Percentiles rank a stretch among this genome's conserved stretches.
These are phyloP conservation scores for Globisporangium megalacanthum DNA, from an alignment of 352 stramenopile genomes.

Conservation along the genomic window DNA sequence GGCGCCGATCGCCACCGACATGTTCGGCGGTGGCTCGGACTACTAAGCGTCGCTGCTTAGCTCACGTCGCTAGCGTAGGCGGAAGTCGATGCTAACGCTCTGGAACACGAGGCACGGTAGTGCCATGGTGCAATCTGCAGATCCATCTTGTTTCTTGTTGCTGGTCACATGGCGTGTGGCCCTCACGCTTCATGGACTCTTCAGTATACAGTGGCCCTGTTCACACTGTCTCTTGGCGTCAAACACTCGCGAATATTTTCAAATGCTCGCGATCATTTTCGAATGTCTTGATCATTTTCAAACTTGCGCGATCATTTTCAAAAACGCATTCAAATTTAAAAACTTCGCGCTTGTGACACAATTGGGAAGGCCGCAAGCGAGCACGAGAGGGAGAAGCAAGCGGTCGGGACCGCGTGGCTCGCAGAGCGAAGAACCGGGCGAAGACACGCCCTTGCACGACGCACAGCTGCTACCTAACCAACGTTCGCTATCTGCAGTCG, in stretches of 20 bases:
- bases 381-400: background rate
- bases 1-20: constrained; percentile 82
- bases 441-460: background rate
- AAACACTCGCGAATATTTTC: no score
- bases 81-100: constrained; percentile 9
- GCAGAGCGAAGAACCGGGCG: background rate
- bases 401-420: background rate
- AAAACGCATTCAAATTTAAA: constrained; percentile 5
- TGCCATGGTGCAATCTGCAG: constrained; percentile 10
- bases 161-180: background rate
- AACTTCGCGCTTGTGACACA: constrained; percentile 1
- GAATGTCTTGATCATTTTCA: background rate
- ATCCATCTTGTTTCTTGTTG: background rate
- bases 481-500: no score
- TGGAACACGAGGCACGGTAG: constrained; percentile 10
- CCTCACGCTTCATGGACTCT: no score
- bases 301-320: background rate
- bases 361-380: background rate
- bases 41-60: constrained; percentile 42
- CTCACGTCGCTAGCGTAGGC: background rate
- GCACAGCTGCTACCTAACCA: no score
- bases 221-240: no score
- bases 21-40: constrained; percentile 71
- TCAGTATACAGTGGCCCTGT: no score
- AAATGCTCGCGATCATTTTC: background rate